Conservation (phyloP, 2,329 filamentous ascomycete genomes). For the Ascochyta koolunga region DNA sequence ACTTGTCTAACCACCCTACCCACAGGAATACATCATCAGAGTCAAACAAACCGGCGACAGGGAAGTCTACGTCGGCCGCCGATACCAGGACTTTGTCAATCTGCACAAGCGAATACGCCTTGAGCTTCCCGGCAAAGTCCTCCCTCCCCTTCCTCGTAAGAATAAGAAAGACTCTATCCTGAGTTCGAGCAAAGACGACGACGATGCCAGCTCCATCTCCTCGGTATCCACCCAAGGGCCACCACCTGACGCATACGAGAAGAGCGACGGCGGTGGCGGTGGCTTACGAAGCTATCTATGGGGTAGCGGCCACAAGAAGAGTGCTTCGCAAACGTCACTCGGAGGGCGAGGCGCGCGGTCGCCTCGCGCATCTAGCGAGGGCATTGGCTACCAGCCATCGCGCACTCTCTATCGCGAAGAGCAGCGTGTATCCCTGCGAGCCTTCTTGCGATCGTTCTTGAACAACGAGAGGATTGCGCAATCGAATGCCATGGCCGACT, state of each 20-base stretch:
- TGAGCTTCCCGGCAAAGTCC: constrained; percentile 87
- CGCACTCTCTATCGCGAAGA: constrained; percentile 79
- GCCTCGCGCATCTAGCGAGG: constrained; percentile 42
- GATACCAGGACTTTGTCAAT: constrained; percentile 86
- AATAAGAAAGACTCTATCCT: constrained; percentile 79
- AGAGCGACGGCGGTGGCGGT: constrained; percentile 44
- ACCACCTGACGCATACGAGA: constrained; percentile 45
- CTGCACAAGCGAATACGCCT: constrained; percentile 79
- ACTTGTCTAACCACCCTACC: background rate
- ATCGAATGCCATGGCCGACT: constrained; percentile 83
- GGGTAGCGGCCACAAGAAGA: constrained; percentile 49
- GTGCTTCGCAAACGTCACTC: constrained; percentile 50
- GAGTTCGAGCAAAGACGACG: constrained; percentile 62
- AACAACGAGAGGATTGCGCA: constrained; percentile 83
- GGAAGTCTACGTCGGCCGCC: constrained; percentile 79
- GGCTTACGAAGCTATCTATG: constrained; percentile 54
- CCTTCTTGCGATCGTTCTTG: constrained; percentile 85
- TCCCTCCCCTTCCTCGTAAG: constrained; percentile 87
- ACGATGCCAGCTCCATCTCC: constrained; percentile 80
- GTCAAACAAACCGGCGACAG: constrained; percentile 78
- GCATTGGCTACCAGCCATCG: constrained; percentile 47
- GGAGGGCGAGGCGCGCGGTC: constrained; percentile 30
- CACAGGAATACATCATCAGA: constrained; percentile 84
- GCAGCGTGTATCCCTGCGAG: constrained; percentile 87
- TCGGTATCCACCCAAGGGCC: constrained; percentile 74